These are phyloP conservation scores for Mallotus nudiflorus DNA, from an alignment of 345 rosid genomes.

Conservation along the genomic window DNA sequence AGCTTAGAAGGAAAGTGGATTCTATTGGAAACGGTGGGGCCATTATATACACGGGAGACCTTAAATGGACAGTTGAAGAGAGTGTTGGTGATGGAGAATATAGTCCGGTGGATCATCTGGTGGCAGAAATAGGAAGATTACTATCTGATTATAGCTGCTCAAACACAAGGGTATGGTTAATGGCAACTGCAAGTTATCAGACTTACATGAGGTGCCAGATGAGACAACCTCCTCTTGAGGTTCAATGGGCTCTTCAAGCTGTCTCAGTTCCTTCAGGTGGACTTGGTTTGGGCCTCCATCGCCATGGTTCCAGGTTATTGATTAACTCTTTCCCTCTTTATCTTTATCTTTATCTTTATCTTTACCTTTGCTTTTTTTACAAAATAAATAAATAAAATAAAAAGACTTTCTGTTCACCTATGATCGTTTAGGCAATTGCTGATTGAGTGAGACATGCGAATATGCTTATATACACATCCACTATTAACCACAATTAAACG, in stretches of 20 bases:
- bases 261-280: slow-evolving; percentile 83
- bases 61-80: slow-evolving; percentile 62
- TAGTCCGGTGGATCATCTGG: slow-evolving; percentile 61
- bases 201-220: slow-evolving; percentile 81
- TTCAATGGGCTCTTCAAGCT: slow-evolving; percentile 79
- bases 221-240: slow-evolving; percentile 81
- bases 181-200: slow-evolving; percentile 73
- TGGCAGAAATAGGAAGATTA: slow-evolving; percentile 62
- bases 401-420: too few relatives aligned
- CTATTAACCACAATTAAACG: too few relatives aligned
- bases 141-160: slow-evolving; percentile 39
- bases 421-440: too few relatives aligned
- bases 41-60: slow-evolving; percentile 76
- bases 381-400: too few relatives aligned
- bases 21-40: slow-evolving; percentile 54
- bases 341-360: neutral
- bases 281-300: slow-evolving; percentile 76
- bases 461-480: too few relatives aligned
- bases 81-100: slow-evolving; percentile 30
- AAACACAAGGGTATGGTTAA: slow-evolving; percentile 59
- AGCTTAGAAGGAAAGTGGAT: slow-evolving; percentile 61
- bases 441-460: too few relatives aligned
- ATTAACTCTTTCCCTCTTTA: neutral
- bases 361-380: too few relatives aligned
- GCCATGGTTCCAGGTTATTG: slow-evolving; percentile 66